phyloP scores from a whole-genome alignment of 305 asterid genomes.

The Fraxinus baroniana region DNA sequence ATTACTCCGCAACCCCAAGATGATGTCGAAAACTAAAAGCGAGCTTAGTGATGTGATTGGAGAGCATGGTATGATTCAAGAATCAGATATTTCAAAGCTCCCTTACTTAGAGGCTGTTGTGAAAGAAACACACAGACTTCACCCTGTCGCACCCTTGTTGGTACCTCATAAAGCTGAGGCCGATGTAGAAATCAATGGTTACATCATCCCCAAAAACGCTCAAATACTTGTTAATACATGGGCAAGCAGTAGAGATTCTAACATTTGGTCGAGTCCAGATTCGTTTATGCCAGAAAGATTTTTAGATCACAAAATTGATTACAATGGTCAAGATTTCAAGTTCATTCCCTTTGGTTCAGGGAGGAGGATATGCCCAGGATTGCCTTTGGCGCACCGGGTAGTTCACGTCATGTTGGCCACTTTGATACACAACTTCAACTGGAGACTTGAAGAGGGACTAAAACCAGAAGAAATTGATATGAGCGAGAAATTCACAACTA shows the following conservation, averaged over 20 bases:
- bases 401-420: slow-evolving; percentile 37
- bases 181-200: slow-evolving; percentile 29
- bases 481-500: slow-evolving; percentile 34
- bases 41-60: slow-evolving; percentile 25
- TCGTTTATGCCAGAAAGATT: slow-evolving; percentile 45
- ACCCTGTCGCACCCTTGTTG: slow-evolving; percentile 29
- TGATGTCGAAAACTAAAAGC: slow-evolving; percentile 15
- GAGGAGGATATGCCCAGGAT: slow-evolving; percentile 37
- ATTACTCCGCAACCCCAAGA: slow-evolving; percentile 29
- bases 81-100: slow-evolving; percentile 41
- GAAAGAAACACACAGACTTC: slow-evolving; percentile 45
- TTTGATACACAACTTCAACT: slow-evolving; percentile 29
- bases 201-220: slow-evolving; percentile 30
- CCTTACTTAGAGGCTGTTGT: slow-evolving; percentile 36
- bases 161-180: slow-evolving; percentile 30
- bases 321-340: slow-evolving; percentile 34
- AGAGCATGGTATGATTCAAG: slow-evolving; percentile 20
- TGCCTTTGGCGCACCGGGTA: slow-evolving; percentile 36
- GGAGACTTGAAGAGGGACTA: slow-evolving; percentile 31
- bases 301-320: slow-evolving; percentile 22
- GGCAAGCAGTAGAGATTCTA: slow-evolving; percentile 44
- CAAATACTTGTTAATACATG: slow-evolving; percentile 35
- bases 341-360: slow-evolving; percentile 45
- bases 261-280: slow-evolving; percentile 30
- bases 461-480: slow-evolving; percentile 35